Conservation (phyloP, 2,329 filamentous ascomycete species). For the Conoideocrella luteorostrata region DNA sequence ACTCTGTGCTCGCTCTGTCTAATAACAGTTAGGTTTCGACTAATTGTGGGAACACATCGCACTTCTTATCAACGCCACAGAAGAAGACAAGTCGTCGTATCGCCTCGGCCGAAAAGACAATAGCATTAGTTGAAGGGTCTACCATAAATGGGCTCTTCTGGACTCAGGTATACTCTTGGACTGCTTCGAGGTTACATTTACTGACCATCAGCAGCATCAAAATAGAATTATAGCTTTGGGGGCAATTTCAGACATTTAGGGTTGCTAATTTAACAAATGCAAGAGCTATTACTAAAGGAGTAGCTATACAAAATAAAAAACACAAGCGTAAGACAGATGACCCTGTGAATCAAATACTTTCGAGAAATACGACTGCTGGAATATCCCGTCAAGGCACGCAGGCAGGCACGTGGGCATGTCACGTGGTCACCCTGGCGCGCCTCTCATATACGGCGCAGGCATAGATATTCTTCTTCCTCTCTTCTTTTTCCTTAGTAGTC, state of each 20-base stretch:
- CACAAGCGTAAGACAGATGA: too few relatives aligned
- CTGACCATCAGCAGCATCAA: slow-evolving; percentile 9
- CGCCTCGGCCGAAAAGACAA: slow-evolving; percentile 5
- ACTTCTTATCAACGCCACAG: slow-evolving; percentile 5
- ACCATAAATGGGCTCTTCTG: slow-evolving; percentile 11
- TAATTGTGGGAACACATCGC: slow-evolving; percentile 7
- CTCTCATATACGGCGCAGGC: too few relatives aligned
- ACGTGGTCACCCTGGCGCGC: too few relatives aligned
- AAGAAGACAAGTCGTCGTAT: not conserved
- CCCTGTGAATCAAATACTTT: too few relatives aligned
- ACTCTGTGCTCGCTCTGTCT: slow-evolving; percentile 4
- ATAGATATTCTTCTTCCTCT: too few relatives aligned
- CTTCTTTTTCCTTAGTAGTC: too few relatives aligned
- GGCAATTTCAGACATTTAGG: slow-evolving; percentile 10
- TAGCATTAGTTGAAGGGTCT: slow-evolving; percentile 9
- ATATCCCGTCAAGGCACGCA: too few relatives aligned
- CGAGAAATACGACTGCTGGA: too few relatives aligned
- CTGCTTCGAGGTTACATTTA: not conserved
- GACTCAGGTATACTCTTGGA: slow-evolving; percentile 9
- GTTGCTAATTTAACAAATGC: too few relatives aligned
- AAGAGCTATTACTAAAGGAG: too few relatives aligned
- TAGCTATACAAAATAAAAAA: too few relatives aligned
- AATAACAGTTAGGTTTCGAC: slow-evolving; percentile 10
- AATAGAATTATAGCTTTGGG: slow-evolving; percentile 10
- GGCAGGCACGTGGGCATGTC: too few relatives aligned